Evolutionary conservation across 2,329 filamentous ascomycete species (phyloP).

Genomic region (Stromatinia cepivora): DNA sequence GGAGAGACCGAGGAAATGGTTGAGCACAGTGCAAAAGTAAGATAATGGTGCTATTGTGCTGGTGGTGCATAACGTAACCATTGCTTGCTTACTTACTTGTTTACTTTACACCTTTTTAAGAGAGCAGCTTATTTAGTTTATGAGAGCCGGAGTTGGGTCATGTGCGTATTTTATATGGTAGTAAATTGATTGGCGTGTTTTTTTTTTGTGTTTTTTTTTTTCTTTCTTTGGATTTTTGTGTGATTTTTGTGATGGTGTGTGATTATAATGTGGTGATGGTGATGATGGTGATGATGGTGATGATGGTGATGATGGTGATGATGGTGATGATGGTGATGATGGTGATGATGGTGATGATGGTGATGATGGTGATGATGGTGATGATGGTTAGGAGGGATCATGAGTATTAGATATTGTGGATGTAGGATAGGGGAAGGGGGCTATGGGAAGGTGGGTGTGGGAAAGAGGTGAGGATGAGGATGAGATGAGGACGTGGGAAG

Average conservation of each 20-base stretch:
- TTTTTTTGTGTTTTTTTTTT: not conserved
- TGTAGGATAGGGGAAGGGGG: not conserved
- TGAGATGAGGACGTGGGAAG: not conserved
- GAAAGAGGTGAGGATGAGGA: not conserved
- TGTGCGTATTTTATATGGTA: conserved; percentile 25
- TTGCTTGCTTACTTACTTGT: conserved; percentile 32
- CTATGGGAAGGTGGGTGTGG: too few relatives aligned
- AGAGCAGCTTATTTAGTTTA: conserved; percentile 33
- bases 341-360: not conserved
- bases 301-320: not conserved
- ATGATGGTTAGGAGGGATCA: not conserved
- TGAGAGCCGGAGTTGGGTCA: conserved; percentile 40
- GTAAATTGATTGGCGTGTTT: conserved; percentile 26
- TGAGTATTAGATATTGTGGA: too few relatives aligned
- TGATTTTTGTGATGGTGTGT: too few relatives aligned
- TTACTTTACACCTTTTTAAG: conserved; percentile 25
- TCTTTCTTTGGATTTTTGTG: not conserved
- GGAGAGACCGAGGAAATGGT: not conserved
- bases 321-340: not conserved
- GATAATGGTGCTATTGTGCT: conserved; percentile 24
- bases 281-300: too few relatives aligned
- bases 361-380: not conserved
- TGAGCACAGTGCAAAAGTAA: not conserved
- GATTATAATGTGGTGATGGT: too few relatives aligned
- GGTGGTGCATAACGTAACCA: conserved; percentile 24